Base-by-base conservation (phyloP, 495 filamentous ascomycete genomes). In the Aspergillus sclerotioniger region DNA sequence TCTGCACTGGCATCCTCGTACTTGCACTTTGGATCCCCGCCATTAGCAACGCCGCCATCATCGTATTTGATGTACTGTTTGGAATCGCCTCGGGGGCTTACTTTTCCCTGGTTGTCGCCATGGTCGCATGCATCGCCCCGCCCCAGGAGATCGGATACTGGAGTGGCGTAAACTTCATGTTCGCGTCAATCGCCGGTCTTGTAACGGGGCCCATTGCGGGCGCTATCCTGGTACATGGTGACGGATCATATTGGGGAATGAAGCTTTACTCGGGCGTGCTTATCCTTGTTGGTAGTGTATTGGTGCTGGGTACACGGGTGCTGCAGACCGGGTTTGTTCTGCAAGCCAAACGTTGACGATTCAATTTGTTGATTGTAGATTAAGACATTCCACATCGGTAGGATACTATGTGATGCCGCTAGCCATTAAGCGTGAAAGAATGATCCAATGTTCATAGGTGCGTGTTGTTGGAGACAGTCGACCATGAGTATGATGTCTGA, bases 191-290 rank as follows among this genome's bases (percentile, higher is more conserved):
- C 16, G 61, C 57, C n/a, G 66, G 78, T 0, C 68, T 91, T 49
- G 85, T 80, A 0, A 84, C 83, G 9, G 82, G 75, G 33, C 89
- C 89, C 1, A 88, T 92, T 64, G 87, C 80, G 8, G 87, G 88
- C 4, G 64, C 65, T 0, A 67, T 76, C 13, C 51, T 71, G 8
- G 32, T 43, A 6, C 25, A 43, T 9, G 51, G 60, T 20, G 28
- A 47, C 4, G 68, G 64, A 9, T 62, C 57, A 4, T 69, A 61
- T 25, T 52, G 39, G 7, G 60, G 56, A 0, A 55, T 71, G 64
- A 67, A 71, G 41, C 45, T 69, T 0, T 73, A 69, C 21, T 53
- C 62, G 12, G 70, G 70, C 0, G 59, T 71, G 3, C 53, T 61
- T 16, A 16, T 62, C 13, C 35, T 71, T 5, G 63, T 37, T 10